Evolutionary conservation across 768 basidiomycete genomes (phyloP).

Genomic region (Favolaschia claudopus): DNA sequence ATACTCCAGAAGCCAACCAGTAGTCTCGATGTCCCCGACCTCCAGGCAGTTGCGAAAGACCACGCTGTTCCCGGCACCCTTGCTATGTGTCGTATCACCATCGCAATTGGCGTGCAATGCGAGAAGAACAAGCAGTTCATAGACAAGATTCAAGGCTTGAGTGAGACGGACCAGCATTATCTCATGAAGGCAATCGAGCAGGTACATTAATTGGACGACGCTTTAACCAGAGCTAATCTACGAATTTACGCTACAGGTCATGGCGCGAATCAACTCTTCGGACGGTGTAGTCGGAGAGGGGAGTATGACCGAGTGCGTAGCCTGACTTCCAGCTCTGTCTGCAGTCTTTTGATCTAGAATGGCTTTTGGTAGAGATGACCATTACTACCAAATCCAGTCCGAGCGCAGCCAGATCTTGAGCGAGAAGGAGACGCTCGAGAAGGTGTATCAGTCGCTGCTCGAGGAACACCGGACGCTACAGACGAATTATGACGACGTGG

Average conservation of each 20-base stretch:
- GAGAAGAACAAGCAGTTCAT: slow-evolving; percentile 90
- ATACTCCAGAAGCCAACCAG: slow-evolving; percentile 82
- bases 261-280: slow-evolving; percentile 71
- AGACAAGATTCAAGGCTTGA: slow-evolving; percentile 84
- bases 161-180: slow-evolving; percentile 84
- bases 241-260: slow-evolving; percentile 57
- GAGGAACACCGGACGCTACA: slow-evolving; percentile 82
- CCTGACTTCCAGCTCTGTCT: slow-evolving; percentile 3
- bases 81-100: slow-evolving; percentile 79
- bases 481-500: slow-evolving; percentile 76
- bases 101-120: slow-evolving; percentile 89
- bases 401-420: slow-evolving; percentile 78
- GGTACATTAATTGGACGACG: slow-evolving; percentile 56
- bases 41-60: slow-evolving; percentile 87
- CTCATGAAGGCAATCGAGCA: slow-evolving; percentile 95
- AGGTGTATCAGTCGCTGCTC: slow-evolving; percentile 76
- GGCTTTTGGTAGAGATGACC: slow-evolving; percentile 91
- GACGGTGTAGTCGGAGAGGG: slow-evolving; percentile 59
- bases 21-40: slow-evolving; percentile 84
- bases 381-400: slow-evolving; percentile 86
- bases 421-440: slow-evolving; percentile 89
- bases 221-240: neutral
- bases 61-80: slow-evolving; percentile 69
- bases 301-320: slow-evolving; percentile 82
- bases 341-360: slow-evolving; percentile 22